Percentiles rank a stretch among this genome's conserved stretches.
These are phyloP conservation scores for Tolypocladium guangdongense DNA, from an alignment of 2,329 filamentous ascomycete species.

Conservation along the genomic window DNA sequence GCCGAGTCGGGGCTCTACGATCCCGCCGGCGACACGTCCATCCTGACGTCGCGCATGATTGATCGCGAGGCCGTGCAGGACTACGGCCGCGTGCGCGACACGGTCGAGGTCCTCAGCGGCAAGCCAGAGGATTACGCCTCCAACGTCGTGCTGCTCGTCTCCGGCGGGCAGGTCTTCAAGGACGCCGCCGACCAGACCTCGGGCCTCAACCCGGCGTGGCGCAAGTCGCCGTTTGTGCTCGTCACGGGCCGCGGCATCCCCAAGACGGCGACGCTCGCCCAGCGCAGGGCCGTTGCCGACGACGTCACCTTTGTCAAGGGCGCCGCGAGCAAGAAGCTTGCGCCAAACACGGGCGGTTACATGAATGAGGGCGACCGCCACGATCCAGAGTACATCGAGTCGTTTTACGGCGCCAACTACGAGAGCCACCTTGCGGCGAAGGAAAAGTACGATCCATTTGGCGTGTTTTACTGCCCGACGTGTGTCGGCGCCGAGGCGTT, in stretches of 20 bases:
- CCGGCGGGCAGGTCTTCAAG: conserved; percentile 17
- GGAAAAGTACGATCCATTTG: conserved; percentile 19
- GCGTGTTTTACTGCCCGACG: conserved; percentile 25
- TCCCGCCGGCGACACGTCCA: conserved; percentile 10
- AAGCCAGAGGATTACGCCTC: conserved; percentile 9
- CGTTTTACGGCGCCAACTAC: conserved; percentile 25
- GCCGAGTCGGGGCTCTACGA: conserved; percentile 13
- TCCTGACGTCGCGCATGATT: conserved; percentile 17
- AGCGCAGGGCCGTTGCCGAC: conserved; percentile 10
- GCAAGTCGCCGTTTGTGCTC: conserved; percentile 10
- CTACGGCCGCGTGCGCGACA: conserved; percentile 8
- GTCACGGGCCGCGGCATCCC: conserved; percentile 9
- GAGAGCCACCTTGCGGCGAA: conserved; percentile 19
- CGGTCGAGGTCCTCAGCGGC: conserved; percentile 16
- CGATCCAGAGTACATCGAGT: conserved; percentile 18
- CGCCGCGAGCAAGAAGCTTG: conserved; percentile 19
- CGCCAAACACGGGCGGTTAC: conserved; percentile 29
- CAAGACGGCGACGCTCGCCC: conserved; percentile 6
- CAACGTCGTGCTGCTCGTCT: conserved; percentile 16
- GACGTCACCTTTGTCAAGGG: conserved; percentile 18
- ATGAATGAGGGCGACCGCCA: conserved; percentile 29
- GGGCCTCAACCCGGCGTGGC: conserved; percentile 19
- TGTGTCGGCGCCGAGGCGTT: conserved; percentile 26
- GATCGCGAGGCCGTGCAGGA: conserved; percentile 10
- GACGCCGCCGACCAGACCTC: conserved; percentile 13